Evolutionary conservation across 108 stramenopile genomes (phyloP).

Genomic region (Nitzschia palea): DNA sequence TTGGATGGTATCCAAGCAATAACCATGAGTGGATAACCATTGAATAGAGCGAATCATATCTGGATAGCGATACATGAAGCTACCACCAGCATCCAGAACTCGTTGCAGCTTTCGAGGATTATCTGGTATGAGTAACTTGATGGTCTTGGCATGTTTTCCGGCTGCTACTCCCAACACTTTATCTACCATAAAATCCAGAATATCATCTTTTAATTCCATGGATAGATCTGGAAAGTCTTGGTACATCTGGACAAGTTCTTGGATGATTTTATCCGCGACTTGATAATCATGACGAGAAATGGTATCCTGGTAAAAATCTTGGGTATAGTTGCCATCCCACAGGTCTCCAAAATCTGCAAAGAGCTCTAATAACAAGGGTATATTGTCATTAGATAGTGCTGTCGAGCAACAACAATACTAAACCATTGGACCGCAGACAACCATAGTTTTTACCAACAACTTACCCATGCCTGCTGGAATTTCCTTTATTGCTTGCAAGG

Average conservation of each 20-base stretch:
- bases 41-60: slow-evolving; percentile 63
- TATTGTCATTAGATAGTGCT: too few relatives aligned
- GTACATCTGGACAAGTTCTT: slow-evolving; percentile 48
- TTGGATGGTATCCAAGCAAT: slow-evolving; percentile 65
- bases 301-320: slow-evolving; percentile 47
- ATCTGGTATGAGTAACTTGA: slow-evolving; percentile 62
- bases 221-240: slow-evolving; percentile 35
- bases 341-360: slow-evolving; percentile 43
- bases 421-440: background rate
- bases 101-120: slow-evolving; percentile 55
- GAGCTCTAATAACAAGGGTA: slow-evolving; percentile 23
- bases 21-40: slow-evolving; percentile 70
- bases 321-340: slow-evolving; percentile 33
- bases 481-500: slow-evolving; percentile 50
- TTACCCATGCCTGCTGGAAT: slow-evolving; percentile 74
- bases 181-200: slow-evolving; percentile 70
- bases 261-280: slow-evolving; percentile 51
- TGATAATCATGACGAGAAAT: slow-evolving; percentile 57
- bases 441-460: slow-evolving; percentile 17
- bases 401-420: background rate
- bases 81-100: slow-evolving; percentile 64
- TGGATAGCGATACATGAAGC: slow-evolving; percentile 63
- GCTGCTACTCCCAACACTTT: slow-evolving; percentile 62
- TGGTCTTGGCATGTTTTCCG: slow-evolving; percentile 55
- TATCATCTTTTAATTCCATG: slow-evolving; percentile 46